These are phyloP conservation scores for Suillus weaverae DNA, from an alignment of 768 basidiomycete genomes.

Conservation along the genomic window DNA sequence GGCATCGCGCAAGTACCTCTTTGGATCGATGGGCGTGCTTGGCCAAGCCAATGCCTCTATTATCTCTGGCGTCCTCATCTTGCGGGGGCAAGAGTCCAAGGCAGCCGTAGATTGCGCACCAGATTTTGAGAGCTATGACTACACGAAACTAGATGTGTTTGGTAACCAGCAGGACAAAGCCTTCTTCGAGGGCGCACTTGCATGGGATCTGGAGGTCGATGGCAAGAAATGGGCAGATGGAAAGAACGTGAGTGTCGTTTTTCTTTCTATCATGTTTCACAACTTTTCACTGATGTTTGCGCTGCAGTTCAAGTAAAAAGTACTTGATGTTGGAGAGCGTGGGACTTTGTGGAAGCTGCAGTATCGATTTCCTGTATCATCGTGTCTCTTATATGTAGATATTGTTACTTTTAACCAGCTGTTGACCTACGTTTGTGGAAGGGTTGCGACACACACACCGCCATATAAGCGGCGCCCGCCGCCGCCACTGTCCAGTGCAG, in stretches of 20 bases:
- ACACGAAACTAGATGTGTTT: slow-evolving; percentile 69
- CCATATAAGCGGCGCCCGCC: not conserved
- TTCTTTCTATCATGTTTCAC: not conserved
- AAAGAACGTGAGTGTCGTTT: slow-evolving; percentile 69
- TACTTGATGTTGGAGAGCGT: not conserved
- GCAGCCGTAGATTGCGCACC: slow-evolving; percentile 80
- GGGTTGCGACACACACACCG: not conserved
- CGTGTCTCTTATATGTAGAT: slow-evolving; percentile 3
- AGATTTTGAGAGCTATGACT: slow-evolving; percentile 89
- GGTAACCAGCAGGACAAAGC: slow-evolving; percentile 72
- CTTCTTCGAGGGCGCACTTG: slow-evolving; percentile 90
- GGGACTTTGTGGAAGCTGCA: slow-evolving; percentile 3
- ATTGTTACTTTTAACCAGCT: not conserved
- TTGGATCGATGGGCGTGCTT: slow-evolving; percentile 90
- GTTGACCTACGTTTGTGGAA: not conserved
- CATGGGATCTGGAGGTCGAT: slow-evolving; percentile 89
- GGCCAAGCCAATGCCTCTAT: slow-evolving; percentile 75
- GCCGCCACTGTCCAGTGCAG: too few relatives aligned
- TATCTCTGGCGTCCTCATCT: slow-evolving; percentile 81
- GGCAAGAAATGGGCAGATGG: slow-evolving; percentile 92
- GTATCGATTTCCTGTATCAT: slow-evolving; percentile 2
- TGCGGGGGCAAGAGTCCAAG: slow-evolving; percentile 73
- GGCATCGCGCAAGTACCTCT: slow-evolving; percentile 94
- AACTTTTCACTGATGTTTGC: not conserved
- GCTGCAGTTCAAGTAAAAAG: slow-evolving; percentile 33